Conservation (phyloP, 495 filamentous ascomycete genomes). For the Neurospora sp. region DNA sequence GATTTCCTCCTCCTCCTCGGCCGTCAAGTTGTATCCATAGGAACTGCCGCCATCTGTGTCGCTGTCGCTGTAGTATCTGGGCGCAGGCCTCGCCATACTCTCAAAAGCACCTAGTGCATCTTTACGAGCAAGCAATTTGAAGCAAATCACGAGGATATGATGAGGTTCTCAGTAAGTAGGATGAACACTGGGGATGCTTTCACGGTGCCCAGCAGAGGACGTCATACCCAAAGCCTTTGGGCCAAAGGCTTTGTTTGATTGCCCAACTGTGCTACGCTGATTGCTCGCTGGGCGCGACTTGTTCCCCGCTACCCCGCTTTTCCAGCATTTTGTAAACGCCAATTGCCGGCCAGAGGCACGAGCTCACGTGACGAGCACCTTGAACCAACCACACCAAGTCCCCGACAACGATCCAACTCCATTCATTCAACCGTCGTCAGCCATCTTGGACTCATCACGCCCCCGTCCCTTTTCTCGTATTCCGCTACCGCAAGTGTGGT, state of each 20-base stretch:
- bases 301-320: not conserved
- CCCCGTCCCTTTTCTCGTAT: not conserved
- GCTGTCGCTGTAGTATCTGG: slow-evolving; percentile 17
- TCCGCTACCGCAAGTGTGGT: not conserved
- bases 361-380: not conserved
- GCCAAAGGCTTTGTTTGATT: not conserved
- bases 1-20: slow-evolving; percentile 43
- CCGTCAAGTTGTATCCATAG: slow-evolving; percentile 64
- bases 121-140: not conserved
- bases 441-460: not conserved
- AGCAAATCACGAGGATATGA: not conserved
- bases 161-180: not conserved
- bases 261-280: not conserved
- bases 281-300: not conserved
- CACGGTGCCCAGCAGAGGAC: not conserved
- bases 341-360: not conserved
- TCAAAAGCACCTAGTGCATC: not conserved
- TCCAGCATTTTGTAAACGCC: not conserved
- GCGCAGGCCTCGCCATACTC: not conserved
- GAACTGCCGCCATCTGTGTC: slow-evolving; percentile 33
- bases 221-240: not conserved
- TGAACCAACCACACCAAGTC: not conserved
- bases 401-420: too few relatives aligned
- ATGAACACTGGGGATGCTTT: not conserved
- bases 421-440: not conserved